Evolutionary conservation across 2,329 filamentous ascomycete species (phyloP), one percentile per base, ranked within the genome.

Genomic region (Zelopaecilomyces penicillatus): DNA sequence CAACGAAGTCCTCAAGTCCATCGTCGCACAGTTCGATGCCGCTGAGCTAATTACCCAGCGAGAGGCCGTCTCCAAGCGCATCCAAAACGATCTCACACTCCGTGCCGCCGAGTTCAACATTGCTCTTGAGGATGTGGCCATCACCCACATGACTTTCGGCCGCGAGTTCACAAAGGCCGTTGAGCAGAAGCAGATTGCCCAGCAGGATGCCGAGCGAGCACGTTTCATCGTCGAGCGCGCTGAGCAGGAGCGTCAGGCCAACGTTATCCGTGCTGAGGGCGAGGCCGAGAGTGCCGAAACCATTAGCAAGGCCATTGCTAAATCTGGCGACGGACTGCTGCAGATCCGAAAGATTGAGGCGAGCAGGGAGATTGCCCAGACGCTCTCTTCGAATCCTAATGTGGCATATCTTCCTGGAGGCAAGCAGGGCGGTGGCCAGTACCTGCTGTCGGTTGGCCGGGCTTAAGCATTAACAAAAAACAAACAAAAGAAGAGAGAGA

Each of bases 141-240:
- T 98, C 69, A 98, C 93, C 50, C 93, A 98, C 78, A 98, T 98
- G 93, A 98, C 93, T 43, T 98, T 98, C 65, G 93, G 93, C 57
- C 91, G 91, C 68, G 93, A 98, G 70, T 98, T 98, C 76, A 98
- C 93, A 50, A 87, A 87, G 68, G 93, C 93, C 53, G 93, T 98
- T 60, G 93, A 98, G 74, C 93, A 98, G 80, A 98, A 98, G 82
- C 93, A 98, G 76, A 98, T 98, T 66, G 93, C 93, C 45, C 93
- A 98, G 73, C 93, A 98, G 71, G 93, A 98, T 64, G 93, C 93
- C 52, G 93, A 98, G 77, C 81, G 93, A 54, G 93, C 93, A 40
- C 81, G 93, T 54, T 98, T 98, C 75, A 94, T 98, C 57, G 93
- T 98, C 65, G 93, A 98, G 78, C 88, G 88, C 67, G 93, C 93